phyloP scores from a whole-genome alignment of 139 green algal genomes.

The Chloropicon primus region DNA sequence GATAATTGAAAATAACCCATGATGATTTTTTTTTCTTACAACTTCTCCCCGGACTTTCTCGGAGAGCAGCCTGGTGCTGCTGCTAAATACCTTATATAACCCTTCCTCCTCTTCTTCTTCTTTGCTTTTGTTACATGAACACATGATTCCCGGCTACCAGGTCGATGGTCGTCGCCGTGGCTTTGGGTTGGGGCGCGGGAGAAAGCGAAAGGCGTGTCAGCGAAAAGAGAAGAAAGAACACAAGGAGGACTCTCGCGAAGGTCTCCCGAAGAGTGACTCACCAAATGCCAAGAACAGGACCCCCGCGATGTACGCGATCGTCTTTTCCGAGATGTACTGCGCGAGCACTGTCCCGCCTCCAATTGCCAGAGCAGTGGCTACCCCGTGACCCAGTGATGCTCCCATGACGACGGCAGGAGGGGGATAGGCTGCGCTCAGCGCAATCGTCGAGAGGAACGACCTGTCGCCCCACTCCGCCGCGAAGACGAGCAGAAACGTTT shows the following conservation, averaged over 20 bases:
- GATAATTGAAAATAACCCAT: not conserved
- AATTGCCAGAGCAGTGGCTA: constrained; percentile 72
- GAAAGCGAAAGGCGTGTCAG: too few relatives aligned
- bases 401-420: constrained; percentile 32
- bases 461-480: constrained; percentile 98
- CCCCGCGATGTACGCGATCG: constrained; percentile 69
- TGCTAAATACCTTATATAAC: not conserved
- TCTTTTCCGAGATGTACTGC: constrained; percentile 54
- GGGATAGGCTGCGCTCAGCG: constrained; percentile 61
- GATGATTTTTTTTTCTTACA: too few relatives aligned
- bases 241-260: too few relatives aligned
- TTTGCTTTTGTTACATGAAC: not conserved
- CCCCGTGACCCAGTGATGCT: constrained; percentile 69
- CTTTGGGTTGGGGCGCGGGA: too few relatives aligned
- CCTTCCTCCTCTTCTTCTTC: not conserved
- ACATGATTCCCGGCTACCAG: not conserved
- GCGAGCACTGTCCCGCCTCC: constrained; percentile 46
- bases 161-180: not conserved
- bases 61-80: too few relatives aligned
- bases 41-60: too few relatives aligned
- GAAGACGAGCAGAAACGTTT: constrained; percentile 92
- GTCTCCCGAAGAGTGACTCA: too few relatives aligned
- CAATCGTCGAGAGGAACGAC: constrained; percentile 96
- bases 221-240: too few relatives aligned
- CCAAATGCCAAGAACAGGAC: constrained; percentile 79